Percentiles rank a stretch among this genome's conserved stretches.
phyloP scores from a whole-genome alignment of 352 stramenopile species.

The Phytophthora agathidicida region DNA sequence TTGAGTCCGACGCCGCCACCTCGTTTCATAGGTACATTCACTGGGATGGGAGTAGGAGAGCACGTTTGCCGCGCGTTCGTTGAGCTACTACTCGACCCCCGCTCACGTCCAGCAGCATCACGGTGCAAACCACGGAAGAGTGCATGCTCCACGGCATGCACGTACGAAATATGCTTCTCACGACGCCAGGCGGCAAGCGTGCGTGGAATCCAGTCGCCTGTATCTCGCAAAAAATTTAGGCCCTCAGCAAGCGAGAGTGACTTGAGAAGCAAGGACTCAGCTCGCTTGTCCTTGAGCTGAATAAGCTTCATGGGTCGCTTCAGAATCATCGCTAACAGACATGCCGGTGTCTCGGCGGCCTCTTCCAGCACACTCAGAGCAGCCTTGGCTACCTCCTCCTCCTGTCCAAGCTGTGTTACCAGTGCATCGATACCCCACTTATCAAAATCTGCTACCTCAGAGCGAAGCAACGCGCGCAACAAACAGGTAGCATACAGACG shows the following conservation, averaged over 20 bases:
- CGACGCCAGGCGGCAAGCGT: conserved; percentile 78
- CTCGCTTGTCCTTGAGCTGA: conserved; percentile 80
- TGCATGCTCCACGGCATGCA: conserved; percentile 81
- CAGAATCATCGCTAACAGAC: conserved; percentile 84
- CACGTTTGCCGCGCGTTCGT: conserved; percentile 53
- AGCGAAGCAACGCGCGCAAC: conserved; percentile 78
- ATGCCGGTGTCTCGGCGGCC: conserved; percentile 83
- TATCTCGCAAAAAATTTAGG: conserved; percentile 80
- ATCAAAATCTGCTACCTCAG: conserved; percentile 87
- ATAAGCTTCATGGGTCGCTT: conserved; percentile 80
- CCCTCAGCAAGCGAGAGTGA: conserved; percentile 84
- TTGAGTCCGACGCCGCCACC: conserved; percentile 59
- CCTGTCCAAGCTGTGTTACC: conserved; percentile 85
- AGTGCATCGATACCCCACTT: conserved; percentile 89
- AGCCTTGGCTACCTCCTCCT: conserved; percentile 84
- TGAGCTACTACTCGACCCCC: conserved; percentile 34
- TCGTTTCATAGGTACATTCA: conserved; percentile 85
- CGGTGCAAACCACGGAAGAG: conserved; percentile 85
- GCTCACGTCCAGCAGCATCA: conserved; percentile 73
- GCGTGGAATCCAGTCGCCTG: conserved; percentile 82
- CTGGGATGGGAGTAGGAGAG: conserved; percentile 79
- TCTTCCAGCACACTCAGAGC: conserved; percentile 90
- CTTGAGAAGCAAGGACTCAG: conserved; percentile 83
- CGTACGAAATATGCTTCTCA: conserved; percentile 88
- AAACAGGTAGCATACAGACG: conserved; percentile 88